Percentiles rank a stretch among this genome's conserved stretches.
Conservation (phyloP, 768 basidiomycete species). For the Clathrus columnatus region DNA sequence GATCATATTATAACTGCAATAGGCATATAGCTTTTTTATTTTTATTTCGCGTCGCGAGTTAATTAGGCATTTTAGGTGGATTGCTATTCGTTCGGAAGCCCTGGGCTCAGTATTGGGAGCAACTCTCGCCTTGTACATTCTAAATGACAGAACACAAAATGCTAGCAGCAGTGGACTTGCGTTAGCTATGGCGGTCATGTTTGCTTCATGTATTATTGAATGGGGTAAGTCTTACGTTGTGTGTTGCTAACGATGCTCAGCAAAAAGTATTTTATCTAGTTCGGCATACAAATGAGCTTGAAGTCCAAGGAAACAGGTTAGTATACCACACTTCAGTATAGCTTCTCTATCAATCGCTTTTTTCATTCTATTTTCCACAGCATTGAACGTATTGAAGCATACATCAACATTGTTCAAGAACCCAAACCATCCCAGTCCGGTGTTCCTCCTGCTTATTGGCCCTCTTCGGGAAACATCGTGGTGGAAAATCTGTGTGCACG, state of each 20-base stretch:
- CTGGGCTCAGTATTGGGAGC: slow-evolving; percentile 50
- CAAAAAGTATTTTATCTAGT: no score
- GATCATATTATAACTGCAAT: slow-evolving; percentile 47
- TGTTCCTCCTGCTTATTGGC: slow-evolving; percentile 35
- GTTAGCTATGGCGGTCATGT: slow-evolving; percentile 42
- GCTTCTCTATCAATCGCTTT: background rate
- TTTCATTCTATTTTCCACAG: slow-evolving; percentile 10
- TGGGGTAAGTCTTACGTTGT: no score
- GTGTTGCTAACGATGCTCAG: no score
- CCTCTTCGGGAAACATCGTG: slow-evolving; percentile 28
- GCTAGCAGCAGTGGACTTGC: slow-evolving; percentile 30
- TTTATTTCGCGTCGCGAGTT: background rate
- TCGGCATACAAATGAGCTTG: slow-evolving; percentile 6
- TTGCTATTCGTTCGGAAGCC: slow-evolving; percentile 46
- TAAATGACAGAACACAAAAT: slow-evolving; percentile 15
- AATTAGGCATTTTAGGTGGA: slow-evolving; percentile 28
- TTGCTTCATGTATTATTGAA: slow-evolving; percentile 31
- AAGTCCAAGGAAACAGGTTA: slow-evolving; percentile 11
- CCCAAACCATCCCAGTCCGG: slow-evolving; percentile 18
- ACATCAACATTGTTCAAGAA: slow-evolving; percentile 31
- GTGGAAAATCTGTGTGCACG: slow-evolving; percentile 29
- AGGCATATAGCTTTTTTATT: slow-evolving; percentile 20
- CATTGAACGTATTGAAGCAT: slow-evolving; percentile 27
- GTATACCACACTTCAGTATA: background rate
- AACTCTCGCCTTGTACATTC: slow-evolving; percentile 46